phyloP scores from a whole-genome alignment of 495 filamentous ascomycete genomes.

The Niebla homalea region DNA sequence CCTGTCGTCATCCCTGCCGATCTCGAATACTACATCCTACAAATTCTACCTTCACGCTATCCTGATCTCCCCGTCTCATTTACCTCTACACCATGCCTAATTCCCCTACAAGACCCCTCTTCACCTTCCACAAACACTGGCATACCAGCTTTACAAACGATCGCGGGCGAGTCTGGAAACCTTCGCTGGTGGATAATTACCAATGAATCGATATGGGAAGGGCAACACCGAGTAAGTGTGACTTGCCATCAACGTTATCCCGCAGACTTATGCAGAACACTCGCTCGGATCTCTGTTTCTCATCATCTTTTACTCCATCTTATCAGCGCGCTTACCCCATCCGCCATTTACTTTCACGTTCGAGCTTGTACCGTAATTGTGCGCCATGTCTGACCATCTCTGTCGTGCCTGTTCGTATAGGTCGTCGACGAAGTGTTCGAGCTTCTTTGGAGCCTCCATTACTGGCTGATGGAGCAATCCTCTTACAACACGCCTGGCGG shows the following conservation, averaged over 20 bases:
- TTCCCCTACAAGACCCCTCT: slow-evolving; percentile 15
- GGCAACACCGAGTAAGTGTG: slow-evolving; percentile 13
- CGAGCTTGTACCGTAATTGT: too few relatives aligned
- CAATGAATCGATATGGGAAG: slow-evolving; percentile 26
- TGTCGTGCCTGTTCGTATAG: too few relatives aligned
- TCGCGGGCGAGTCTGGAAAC: slow-evolving; percentile 14
- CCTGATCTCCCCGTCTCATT: slow-evolving; percentile 2
- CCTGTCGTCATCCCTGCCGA: slow-evolving; percentile 17
- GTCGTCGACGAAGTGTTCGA: slow-evolving; percentile 20
- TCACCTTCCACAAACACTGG: not conserved
- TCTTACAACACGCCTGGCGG: too few relatives aligned
- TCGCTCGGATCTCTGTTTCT: too few relatives aligned
- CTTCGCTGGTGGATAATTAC: slow-evolving; percentile 25
- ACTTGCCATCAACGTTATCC: not conserved
- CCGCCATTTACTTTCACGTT: too few relatives aligned
- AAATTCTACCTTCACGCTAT: not conserved
- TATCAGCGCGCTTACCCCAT: too few relatives aligned
- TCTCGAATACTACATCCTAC: slow-evolving; percentile 15
- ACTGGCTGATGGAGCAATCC: slow-evolving; percentile 8
- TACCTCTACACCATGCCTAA: slow-evolving; percentile 5
- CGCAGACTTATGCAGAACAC: not conserved
- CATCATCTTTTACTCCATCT: too few relatives aligned
- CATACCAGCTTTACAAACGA: slow-evolving; percentile 13
- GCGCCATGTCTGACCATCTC: too few relatives aligned
- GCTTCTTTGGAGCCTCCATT: slow-evolving; percentile 22